Conservation (phyloP, 2,329 filamentous ascomycete species). For the Pleurostoma richardsiae region DNA sequence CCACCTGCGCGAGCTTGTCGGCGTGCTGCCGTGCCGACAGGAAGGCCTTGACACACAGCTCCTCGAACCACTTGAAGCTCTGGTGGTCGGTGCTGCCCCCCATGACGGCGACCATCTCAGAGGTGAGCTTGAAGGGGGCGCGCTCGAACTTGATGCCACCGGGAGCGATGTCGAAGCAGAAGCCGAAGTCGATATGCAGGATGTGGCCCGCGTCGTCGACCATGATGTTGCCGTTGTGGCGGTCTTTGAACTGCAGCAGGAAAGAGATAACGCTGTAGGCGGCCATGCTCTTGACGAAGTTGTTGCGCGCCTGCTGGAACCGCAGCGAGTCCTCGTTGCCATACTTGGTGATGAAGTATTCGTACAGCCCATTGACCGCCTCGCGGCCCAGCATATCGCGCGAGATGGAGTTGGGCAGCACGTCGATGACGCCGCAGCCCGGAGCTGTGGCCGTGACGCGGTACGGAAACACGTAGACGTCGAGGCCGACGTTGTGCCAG, state of each 20-base stretch:
- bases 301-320: conserved; percentile 91
- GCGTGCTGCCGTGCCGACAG: conserved; percentile 80
- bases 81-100: conserved; percentile 80
- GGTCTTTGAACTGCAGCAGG: conserved; percentile 96
- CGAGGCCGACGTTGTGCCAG: conserved; percentile 89
- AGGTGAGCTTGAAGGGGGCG: conserved; percentile 95
- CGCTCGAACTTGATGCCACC: conserved; percentile 97
- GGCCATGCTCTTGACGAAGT: conserved; percentile 99
- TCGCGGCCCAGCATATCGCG: conserved; percentile 98
- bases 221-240: conserved; percentile 99
- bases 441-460: conserved; percentile 95
- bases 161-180: conserved; percentile 98
- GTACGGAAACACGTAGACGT: conserved; percentile 96
- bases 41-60: conserved; percentile 93
- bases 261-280: conserved; percentile 97
- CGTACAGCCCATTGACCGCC: conserved; percentile 95
- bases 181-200: conserved; percentile 97
- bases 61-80: conserved; percentile 92
- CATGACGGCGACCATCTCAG: conserved; percentile 99
- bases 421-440: conserved; percentile 96
- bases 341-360: conserved; percentile 97
- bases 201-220: conserved; percentile 96
- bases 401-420: conserved; percentile 94
- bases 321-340: conserved; percentile 91
- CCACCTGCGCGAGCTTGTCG: conserved; percentile 84